Conservation (phyloP, 2,329 filamentous ascomycete genomes). For the Blastomyces gilchristii region DNA sequence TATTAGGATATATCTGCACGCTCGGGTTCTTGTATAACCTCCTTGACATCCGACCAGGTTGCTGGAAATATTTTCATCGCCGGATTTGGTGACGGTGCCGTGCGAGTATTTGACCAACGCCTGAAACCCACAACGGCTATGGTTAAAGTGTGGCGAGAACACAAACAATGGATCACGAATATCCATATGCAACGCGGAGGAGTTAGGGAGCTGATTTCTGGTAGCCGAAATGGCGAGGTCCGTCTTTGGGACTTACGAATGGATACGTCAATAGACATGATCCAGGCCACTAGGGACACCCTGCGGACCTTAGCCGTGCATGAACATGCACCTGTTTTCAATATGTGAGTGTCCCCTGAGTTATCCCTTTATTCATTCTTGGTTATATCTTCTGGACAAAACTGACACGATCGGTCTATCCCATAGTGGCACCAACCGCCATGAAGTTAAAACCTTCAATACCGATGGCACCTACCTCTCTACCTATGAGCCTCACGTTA, state of each 20-base stretch:
- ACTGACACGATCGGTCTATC: neutral
- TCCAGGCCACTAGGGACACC: slow-evolving; percentile 64
- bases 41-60: slow-evolving; percentile 92
- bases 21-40: slow-evolving; percentile 91
- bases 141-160: slow-evolving; percentile 95
- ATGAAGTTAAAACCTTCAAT: slow-evolving; percentile 87
- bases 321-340: slow-evolving; percentile 93
- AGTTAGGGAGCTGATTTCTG: slow-evolving; percentile 79
- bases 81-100: slow-evolving; percentile 89
- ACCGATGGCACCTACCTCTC: slow-evolving; percentile 71
- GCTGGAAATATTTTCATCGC: slow-evolving; percentile 93
- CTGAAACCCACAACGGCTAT: slow-evolving; percentile 76
- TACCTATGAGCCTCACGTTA: slow-evolving; percentile 78
- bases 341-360: slow-evolving; percentile 54
- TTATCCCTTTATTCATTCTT: slow-evolving; percentile 6
- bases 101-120: slow-evolving; percentile 88
- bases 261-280: slow-evolving; percentile 63
- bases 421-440: slow-evolving; percentile 70
- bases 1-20: slow-evolving; percentile 75
- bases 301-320: slow-evolving; percentile 83
- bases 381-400: slow-evolving; percentile 13
- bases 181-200: slow-evolving; percentile 96
- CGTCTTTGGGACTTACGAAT: slow-evolving; percentile 93
- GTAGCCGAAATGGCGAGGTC: slow-evolving; percentile 84
- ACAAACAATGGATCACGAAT: slow-evolving; percentile 89